A percentile compares a stretch with the other conserved stretches of the same genome.
phyloP scores from a whole-genome alignment of 2,329 filamentous ascomycete genomes.

The Talaromyces islandicus region DNA sequence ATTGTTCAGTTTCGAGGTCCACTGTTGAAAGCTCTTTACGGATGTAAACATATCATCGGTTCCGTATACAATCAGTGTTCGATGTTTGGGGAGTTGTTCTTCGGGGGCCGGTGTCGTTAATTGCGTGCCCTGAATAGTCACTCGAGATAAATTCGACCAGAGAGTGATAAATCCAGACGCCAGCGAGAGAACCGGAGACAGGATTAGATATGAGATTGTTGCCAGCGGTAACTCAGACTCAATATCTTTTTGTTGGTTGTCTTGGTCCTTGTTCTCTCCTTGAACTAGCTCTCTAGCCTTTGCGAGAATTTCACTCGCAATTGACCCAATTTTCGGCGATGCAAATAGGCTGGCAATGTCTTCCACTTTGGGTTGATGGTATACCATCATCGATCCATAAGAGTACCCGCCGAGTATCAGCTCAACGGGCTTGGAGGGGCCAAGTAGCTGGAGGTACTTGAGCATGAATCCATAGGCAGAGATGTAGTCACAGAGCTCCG shows the following conservation, averaged over 20 bases:
- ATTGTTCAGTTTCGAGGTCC: conserved; percentile 53
- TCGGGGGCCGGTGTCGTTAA: conserved; percentile 39
- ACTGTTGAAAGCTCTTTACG: conserved; percentile 57
- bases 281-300: conserved; percentile 64
- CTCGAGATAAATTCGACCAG: conserved; percentile 43
- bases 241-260: conserved; percentile 13
- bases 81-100: conserved; percentile 51
- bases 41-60: conserved; percentile 69
- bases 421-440: conserved; percentile 4
- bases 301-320: conserved; percentile 62
- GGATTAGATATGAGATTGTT: conserved; percentile 47
- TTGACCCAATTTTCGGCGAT: conserved; percentile 47
- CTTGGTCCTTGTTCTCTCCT: conserved; percentile 50
- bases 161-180: conserved; percentile 59
- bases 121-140: conserved; percentile 21
- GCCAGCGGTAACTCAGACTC: conserved; percentile 10
- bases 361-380: conserved; percentile 57
- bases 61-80: conserved; percentile 68
- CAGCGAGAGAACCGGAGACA: conserved; percentile 57
- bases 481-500: conserved; percentile 76
- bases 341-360: conserved; percentile 57
- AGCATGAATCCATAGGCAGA: conserved; percentile 76
- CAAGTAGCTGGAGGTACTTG: conserved; percentile 52
- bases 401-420: conserved; percentile 75
- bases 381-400: conserved; percentile 79